A percentile compares a stretch with the other conserved stretches of the same genome.
These are phyloP conservation scores for Paecilomyces sp. DNA, from an alignment of 2,329 filamentous ascomycete species.

Conservation along the genomic window DNA sequence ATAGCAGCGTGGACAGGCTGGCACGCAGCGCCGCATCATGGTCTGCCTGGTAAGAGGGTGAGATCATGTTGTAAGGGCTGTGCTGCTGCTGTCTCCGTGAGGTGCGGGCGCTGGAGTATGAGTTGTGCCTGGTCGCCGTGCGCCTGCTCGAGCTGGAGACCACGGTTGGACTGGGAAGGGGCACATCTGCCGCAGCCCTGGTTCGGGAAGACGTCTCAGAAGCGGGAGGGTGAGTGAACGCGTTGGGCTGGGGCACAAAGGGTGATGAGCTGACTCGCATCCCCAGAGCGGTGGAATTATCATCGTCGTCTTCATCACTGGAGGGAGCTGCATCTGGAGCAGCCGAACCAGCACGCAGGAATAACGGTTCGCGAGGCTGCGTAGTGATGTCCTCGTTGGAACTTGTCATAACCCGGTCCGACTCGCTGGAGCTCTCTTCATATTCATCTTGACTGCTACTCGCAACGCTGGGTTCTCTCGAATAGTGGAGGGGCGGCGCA, in stretches of 20 bases:
- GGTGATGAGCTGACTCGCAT: slow-evolving; percentile 44
- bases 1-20: slow-evolving; percentile 88
- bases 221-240: slow-evolving; percentile 75
- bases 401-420: slow-evolving; percentile 62
- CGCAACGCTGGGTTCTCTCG: slow-evolving; percentile 37
- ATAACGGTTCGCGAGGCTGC: slow-evolving; percentile 16
- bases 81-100: slow-evolving; percentile 42
- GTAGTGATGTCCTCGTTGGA: slow-evolving; percentile 52
- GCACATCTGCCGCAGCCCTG: slow-evolving; percentile 34
- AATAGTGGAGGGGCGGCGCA: slow-evolving; percentile 33
- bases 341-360: slow-evolving; percentile 15
- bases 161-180: slow-evolving; percentile 45
- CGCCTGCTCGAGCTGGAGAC: slow-evolving; percentile 26
- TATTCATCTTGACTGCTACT: slow-evolving; percentile 88
- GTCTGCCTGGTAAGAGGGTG: slow-evolving; percentile 71
- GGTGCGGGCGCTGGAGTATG: slow-evolving; percentile 21
- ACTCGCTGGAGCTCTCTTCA: slow-evolving; percentile 86
- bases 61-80: slow-evolving; percentile 60
- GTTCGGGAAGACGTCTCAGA: slow-evolving; percentile 37
- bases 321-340: slow-evolving; percentile 25
- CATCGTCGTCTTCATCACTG: slow-evolving; percentile 60
- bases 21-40: slow-evolving; percentile 90
- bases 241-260: slow-evolving; percentile 86
- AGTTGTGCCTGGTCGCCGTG: slow-evolving; percentile 32
- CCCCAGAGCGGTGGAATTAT: slow-evolving; percentile 77